Base-by-base conservation (phyloP, 2,329 filamentous ascomycete genomes). In the Aspergillus ibericus region DNA sequence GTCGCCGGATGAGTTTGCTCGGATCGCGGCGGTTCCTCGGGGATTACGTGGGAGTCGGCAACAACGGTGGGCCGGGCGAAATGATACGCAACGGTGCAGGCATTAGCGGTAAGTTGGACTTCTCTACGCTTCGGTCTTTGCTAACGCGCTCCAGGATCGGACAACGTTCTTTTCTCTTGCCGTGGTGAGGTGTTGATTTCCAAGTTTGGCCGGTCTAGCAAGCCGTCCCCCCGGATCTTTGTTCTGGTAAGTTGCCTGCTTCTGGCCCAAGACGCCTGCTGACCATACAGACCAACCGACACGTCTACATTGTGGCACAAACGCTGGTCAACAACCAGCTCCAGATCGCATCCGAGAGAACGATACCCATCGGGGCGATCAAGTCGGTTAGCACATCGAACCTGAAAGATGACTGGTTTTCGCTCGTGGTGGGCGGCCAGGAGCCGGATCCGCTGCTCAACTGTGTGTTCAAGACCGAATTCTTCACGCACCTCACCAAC, bases 171-270 rank as follows among this genome's bases (percentile, higher is more conserved):
- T 5, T 99, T 98, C 77, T 97, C 95, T 3, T 96, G 92, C 74
- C 89, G 93, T 66, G 92, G 89, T 52, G 93, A 99, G 75, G 77
- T 96, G 22, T 79, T 99, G 53, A 90, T 98, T 61, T 91, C 92
- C 57, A 99, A 99, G 73, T 95, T 99, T 71, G 95, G 95, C 64
- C 89, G 95, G 62, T 98, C 93, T 32, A 97, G 92, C 80, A 98
- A 98, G 78, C 88, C 91, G 1, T 91, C 91, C 70, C 90, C 93
- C 56, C 87, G 95, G 52, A 91, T 90, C 48, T 78, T 99, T 52
- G 82, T 99, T 32, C 81, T 99, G 62, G 78, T 80, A 70, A 63
- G 77, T 72, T 9, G 29, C 13, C n/a, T 27, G 15, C 16, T 12
- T 22, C 4, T 52, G 18, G 5, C 7, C 36, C 35, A 1, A n/a